Evolutionary conservation across 1,139 yeast genomes (phyloP), one percentile per base, ranked within the genome.

Genomic region (Suhomyces guaymorum): DNA sequence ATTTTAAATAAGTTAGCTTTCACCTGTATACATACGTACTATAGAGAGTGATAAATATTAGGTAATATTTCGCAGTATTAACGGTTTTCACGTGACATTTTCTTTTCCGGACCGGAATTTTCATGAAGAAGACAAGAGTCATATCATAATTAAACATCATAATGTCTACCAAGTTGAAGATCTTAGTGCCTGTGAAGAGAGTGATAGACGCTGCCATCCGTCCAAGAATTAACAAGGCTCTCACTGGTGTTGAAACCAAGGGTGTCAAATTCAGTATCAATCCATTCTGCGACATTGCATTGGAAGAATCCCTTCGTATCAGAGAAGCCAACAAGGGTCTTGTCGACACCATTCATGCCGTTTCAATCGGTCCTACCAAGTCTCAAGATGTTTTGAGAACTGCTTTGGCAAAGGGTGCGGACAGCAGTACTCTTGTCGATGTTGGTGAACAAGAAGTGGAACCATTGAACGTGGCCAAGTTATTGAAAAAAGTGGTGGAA

Each of bases 251-350:
- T 35, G 96, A 89, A 52, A 82, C 92, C 39, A 79, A 85, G 48
- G 97, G 97, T 38, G 89, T 88, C 50, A 90, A 90, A 66, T 89
- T 84, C 72, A 80, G 90, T 55, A 88, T 92, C 62, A 92, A 92
- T 61, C 98, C 98, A 37, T 92, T 92, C 63, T 94, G 96, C 65
- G 98, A 92, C 63, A 92, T 92, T 57, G 98, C 98, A 11, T 69
- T 75, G 37, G 98, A 92, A 63, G 98, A 92, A 61, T 95, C 97
- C 3, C 70, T 90, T 33, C 76, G 83, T 51, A 73, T 92, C 48
- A 80, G 78, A 52, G 92, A 86, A 52, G 70, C 71, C 30, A 62
- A 81, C 57, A 82, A 83, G 53, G 81, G 63, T n/a, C 61, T 78
- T 31, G 96, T 89, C 17, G 95, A 88, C 47, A 66, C 70, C 35